phyloP scores from a whole-genome alignment of 192 early-diverging fungal species.

The Mortierella antarctica region DNA sequence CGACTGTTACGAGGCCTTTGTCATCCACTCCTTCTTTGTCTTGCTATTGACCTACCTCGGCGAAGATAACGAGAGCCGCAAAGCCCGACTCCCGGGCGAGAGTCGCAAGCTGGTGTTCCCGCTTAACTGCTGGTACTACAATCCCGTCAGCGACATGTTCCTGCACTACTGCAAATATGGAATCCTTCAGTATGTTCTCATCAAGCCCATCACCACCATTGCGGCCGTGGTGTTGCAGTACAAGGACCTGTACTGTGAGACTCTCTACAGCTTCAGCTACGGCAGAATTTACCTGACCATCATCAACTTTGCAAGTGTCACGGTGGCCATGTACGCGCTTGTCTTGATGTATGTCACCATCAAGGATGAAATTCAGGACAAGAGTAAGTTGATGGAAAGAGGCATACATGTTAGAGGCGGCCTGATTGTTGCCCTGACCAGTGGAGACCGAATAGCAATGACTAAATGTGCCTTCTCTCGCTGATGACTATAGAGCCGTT shows the following conservation, averaged over 20 bases:
- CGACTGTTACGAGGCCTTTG: constrained; percentile 82
- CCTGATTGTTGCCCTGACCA: neutral
- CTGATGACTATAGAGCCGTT: constrained; percentile 40
- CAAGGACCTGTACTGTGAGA: constrained; percentile 69
- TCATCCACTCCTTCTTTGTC: constrained; percentile 78
- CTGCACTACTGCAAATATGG: constrained; percentile 67
- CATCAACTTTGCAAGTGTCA: constrained; percentile 72
- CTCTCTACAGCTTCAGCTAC: constrained; percentile 67
- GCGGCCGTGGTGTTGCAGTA: constrained; percentile 70
- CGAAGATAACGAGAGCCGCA: constrained; percentile 52
- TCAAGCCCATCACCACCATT: constrained; percentile 70
- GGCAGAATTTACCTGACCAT: constrained; percentile 73
- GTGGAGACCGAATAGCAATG: neutral
- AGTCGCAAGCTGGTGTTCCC: constrained; percentile 72
- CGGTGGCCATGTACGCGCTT: constrained; percentile 77
- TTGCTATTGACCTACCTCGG: constrained; percentile 78
- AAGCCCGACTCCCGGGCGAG: constrained; percentile 40
- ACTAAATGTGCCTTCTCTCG: neutral
- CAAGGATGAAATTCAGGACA: constrained; percentile 61
- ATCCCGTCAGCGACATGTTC: constrained; percentile 67
- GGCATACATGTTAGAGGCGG: neutral
- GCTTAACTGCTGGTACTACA: constrained; percentile 67
- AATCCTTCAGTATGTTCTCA: constrained; percentile 77
- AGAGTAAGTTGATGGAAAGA: constrained; percentile 40
- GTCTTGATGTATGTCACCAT: constrained; percentile 72